These are phyloP conservation scores for Magnusiomyces suaveolens DNA, from an alignment of 1,139 yeast species.

Conservation along the genomic window DNA sequence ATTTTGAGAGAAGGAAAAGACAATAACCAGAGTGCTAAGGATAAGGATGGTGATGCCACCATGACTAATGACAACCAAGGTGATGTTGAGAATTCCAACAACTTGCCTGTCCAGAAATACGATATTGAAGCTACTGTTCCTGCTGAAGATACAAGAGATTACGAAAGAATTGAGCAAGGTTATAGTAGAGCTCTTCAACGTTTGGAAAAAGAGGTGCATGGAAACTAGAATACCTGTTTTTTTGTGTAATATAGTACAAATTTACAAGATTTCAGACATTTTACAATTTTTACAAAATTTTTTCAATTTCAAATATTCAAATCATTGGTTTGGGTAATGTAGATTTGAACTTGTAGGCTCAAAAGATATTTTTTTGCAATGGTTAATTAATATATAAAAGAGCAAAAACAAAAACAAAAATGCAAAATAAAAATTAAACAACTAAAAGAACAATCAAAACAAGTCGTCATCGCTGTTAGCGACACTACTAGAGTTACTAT, in stretches of 20 bases:
- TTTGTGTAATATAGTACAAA: neutral
- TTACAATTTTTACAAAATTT: too few species aligned
- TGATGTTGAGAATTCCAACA: neutral
- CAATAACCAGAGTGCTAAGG: conserved; percentile 19
- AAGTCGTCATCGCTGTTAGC: neutral
- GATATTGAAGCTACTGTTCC: conserved; percentile 8
- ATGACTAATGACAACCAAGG: conserved; percentile 7
- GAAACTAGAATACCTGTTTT: conserved; percentile 2
- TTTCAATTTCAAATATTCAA: too few species aligned
- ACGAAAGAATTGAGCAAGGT: conserved; percentile 23
- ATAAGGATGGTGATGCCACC: neutral
- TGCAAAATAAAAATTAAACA: too few species aligned
- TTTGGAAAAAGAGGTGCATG: conserved; percentile 37
- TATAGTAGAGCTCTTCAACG: conserved; percentile 40
- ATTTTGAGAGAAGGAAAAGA: conserved; percentile 17
- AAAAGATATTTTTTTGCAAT: neutral
- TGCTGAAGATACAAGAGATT: conserved; percentile 14
- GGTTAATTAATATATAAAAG: too few species aligned
- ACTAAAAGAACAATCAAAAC: neutral
- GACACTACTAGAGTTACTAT: neutral
- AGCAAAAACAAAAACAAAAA: too few species aligned
- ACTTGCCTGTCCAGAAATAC: conserved; percentile 8
- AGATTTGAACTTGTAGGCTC: too few species aligned
- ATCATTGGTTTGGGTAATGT: too few species aligned
- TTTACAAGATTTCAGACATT: too few species aligned